Evolutionary conservation across 805 yeast genomes (phyloP), one percentile per base, ranked within the genome.

Genomic region (Wickerhamomyces rabaulensis): DNA sequence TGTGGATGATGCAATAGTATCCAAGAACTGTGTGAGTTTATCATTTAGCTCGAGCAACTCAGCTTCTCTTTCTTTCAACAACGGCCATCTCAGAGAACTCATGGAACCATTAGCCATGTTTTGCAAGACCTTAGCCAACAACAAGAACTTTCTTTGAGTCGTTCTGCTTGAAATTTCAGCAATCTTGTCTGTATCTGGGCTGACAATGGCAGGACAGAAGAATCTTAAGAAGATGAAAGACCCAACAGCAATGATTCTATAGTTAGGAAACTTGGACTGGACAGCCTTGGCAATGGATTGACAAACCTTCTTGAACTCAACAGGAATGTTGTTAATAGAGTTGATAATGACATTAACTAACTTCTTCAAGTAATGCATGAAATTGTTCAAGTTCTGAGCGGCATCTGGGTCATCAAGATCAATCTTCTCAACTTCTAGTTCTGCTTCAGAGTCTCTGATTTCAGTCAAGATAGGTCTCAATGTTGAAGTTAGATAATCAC

Each of bases 131-230:
- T 89, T 87, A 2, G 96, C 96, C 29, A 91, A 63, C 46, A 87
- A 81, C 50, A 91, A 80, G 43, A 87, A 74, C 0, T 88, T 78
- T 52, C 96, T 74, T 51, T 89, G 72, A 4, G 72, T 71, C 15
- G 61, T 61, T 8, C 66, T 57, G 45, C 68, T 67, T 4, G 77
- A 56, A 60, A 74, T 55, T 17, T 64, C 68, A 20, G 68, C 61
- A 36, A 71, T 62, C 40, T 60, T 62, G 49, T 73, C 73, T 16
- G 70, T 49, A 47, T 87, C 95, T 0, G 97, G 97, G 29, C 89
- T 81, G 13, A 91, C 91, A 55, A 91, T 82, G 0, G 96, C 95
- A 12, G 98, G 97, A 61, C 95, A 86, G 50, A 85, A 74, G 51
- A 84, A 80, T 47, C 96, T 69, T 54, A 92, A 70, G 58, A 92